These are phyloP conservation scores for Calonectria pseudoturangicola DNA, from an alignment of 2,329 filamentous ascomycete genomes.

Conservation along the genomic window DNA sequence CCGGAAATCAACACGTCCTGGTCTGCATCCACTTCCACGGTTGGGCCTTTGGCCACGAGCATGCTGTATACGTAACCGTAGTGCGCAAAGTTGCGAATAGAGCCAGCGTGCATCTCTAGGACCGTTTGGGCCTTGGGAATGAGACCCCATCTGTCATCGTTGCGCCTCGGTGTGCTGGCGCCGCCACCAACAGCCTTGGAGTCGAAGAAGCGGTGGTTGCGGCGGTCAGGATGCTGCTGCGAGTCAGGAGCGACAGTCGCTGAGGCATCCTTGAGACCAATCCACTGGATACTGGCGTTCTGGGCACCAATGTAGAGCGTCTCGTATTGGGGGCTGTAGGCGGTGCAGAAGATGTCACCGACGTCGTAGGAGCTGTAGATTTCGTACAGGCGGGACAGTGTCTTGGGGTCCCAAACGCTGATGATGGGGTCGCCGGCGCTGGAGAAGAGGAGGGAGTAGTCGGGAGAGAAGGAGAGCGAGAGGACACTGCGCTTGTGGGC, in stretches of 20 bases:
- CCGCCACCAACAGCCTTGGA: slow-evolving; percentile 92
- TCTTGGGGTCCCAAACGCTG: slow-evolving; percentile 91
- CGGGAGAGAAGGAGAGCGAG: slow-evolving; percentile 85
- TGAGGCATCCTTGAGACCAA: slow-evolving; percentile 80
- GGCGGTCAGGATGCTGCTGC: slow-evolving; percentile 82
- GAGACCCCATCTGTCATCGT: slow-evolving; percentile 73
- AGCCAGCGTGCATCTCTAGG: slow-evolving; percentile 87
- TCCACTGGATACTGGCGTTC: slow-evolving; percentile 97
- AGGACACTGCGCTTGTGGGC: slow-evolving; percentile 95
- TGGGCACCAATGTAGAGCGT: slow-evolving; percentile 95
- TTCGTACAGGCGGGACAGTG: slow-evolving; percentile 86
- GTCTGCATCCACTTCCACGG: slow-evolving; percentile 79
- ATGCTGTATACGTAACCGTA: slow-evolving; percentile 98
- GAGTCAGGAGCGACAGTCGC: slow-evolving; percentile 76
- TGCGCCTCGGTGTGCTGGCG: slow-evolving; percentile 83
- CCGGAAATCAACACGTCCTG: slow-evolving; percentile 92
- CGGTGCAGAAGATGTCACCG: slow-evolving; percentile 96
- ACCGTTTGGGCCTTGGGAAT: slow-evolving; percentile 74
- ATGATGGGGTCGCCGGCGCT: slow-evolving; percentile 95
- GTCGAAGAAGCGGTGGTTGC: slow-evolving; percentile 94
- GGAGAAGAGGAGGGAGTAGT: slow-evolving; percentile 87
- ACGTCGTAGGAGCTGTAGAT: slow-evolving; percentile 96
- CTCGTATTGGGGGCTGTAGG: slow-evolving; percentile 85
- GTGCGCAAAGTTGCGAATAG: slow-evolving; percentile 92
- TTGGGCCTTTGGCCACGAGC: slow-evolving; percentile 85